Conservation (phyloP, 192 early-diverging fungal species). For the Gorgonomyces haynaldii region DNA sequence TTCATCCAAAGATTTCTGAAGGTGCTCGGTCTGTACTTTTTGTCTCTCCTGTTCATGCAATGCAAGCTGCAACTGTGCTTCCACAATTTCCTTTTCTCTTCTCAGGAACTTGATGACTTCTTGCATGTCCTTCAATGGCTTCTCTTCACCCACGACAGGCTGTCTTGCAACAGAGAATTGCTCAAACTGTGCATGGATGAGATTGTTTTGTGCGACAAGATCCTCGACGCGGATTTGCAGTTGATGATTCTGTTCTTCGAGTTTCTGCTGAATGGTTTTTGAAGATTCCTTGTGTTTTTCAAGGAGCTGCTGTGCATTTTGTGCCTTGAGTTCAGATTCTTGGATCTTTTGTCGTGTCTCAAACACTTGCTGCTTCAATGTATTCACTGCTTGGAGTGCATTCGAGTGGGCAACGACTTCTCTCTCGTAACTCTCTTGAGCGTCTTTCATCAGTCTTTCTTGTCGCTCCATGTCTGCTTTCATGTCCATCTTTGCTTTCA, state of each 20-base stretch:
- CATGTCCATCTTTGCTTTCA: constrained; percentile 19
- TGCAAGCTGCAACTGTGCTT: constrained; percentile 53
- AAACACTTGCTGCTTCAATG: constrained; percentile 20
- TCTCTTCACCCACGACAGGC: background rate
- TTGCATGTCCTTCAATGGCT: background rate
- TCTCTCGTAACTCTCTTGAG: constrained; percentile 57
- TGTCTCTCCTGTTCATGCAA: constrained; percentile 56
- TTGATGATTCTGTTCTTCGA: constrained; percentile 30
- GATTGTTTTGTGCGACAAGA: constrained; percentile 54
- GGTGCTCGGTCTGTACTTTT: constrained; percentile 47
- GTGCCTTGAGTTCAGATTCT: background rate
- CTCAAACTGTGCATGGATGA: constrained; percentile 64
- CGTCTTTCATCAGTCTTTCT: constrained; percentile 28
- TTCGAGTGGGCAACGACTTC: constrained; percentile 54
- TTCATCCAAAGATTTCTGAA: constrained; percentile 59
- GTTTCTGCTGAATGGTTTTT: constrained; percentile 28
- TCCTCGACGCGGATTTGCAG: constrained; percentile 34
- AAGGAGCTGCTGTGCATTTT: too few species aligned
- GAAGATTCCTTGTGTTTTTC: too few species aligned
- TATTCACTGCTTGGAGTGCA: constrained; percentile 32
- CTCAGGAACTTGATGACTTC: constrained; percentile 59
- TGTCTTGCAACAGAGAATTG: constrained; percentile 11
- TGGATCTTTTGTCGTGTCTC: constrained; percentile 13
- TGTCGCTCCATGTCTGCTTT: constrained; percentile 42
- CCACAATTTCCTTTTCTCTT: constrained; percentile 60